Evolutionary conservation across 139 green algal species (phyloP).

Genomic region (Chlamydomonas applanata): DNA sequence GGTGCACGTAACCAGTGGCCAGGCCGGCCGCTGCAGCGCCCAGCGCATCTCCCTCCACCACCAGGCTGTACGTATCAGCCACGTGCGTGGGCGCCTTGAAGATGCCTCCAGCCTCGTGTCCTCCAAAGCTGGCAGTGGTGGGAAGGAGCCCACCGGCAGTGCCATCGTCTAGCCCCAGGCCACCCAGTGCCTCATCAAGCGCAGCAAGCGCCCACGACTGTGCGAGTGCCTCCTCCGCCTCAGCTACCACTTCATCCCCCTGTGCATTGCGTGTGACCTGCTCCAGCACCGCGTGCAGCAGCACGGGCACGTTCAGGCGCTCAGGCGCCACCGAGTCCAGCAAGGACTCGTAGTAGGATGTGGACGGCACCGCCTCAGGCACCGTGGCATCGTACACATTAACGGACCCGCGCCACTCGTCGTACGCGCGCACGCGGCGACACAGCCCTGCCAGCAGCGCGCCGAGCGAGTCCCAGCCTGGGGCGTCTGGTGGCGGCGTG

Average conservation of each 20-base stretch:
- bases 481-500: conserved; percentile 16
- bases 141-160: not conserved
- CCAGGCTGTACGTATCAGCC: conserved; percentile 5
- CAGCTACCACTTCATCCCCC: conserved; percentile 20
- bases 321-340: conserved; percentile 46
- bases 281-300: conserved; percentile 60
- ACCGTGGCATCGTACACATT: conserved; percentile 34
- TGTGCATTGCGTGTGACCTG: conserved; percentile 46
- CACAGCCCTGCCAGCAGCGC: conserved; percentile 20
- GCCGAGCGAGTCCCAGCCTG: conserved; percentile 31
- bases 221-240: conserved; percentile 19
- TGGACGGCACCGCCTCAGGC: not conserved
- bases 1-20: conserved; percentile 23
- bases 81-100: not conserved
- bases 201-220: conserved; percentile 21
- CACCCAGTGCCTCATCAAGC: conserved; percentile 16
- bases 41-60: conserved; percentile 28
- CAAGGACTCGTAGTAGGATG: conserved; percentile 33
- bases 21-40: conserved; percentile 30
- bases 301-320: conserved; percentile 42
- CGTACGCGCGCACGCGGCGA: conserved; percentile 31
- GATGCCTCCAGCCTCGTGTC: not conserved
- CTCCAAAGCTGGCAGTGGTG: not conserved
- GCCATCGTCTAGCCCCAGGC: conserved; percentile 1
- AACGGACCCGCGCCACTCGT: conserved; percentile 39